Base-by-base conservation (phyloP, 495 filamentous ascomycete species). In the Aspergillus funiculosus region DNA sequence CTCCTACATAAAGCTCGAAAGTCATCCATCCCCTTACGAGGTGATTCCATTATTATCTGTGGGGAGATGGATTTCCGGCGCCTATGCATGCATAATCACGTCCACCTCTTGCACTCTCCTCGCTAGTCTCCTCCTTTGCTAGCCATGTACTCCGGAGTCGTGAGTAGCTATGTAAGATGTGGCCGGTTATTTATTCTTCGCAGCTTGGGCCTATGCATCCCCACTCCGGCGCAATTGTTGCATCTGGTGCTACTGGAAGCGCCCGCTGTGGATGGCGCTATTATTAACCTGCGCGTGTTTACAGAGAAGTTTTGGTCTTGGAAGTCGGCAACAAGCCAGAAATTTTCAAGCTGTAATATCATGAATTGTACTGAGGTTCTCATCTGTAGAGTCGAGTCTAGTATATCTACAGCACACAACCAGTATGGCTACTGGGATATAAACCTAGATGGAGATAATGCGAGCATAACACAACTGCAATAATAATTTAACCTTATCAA, bases 171-270 rank as follows among this genome's bases (percentile, higher is more conserved):
- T 35, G 18, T 20, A 21, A n/a, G 11, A 18, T 18, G 17, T 17
- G 25, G 31, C 21, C 26, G 22, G 27, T 21, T 17, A 41, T 18
- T 25, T 14, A 34, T 21, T 19, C 29, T 22, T 13, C 18, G 18
- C 32, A 26, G 26, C 32, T 38, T 37, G 24, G 15, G 17, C 10
- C 32, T 34, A 19, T 20, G 18, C 31, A 27, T 28, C 22, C 38
- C 46, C 46, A 42, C 46, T 38, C 39, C 39, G 39, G 32, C 47
- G 46, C 46, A 41, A 48, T 32, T 39, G 30, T 39, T 34, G 35
- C 32, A 35, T 36, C 31, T 11, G 35, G 42, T 31, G 19, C 42
- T 26, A 24, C 14, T 39, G 30, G n/a, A 37, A 43, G 46, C 38
- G 39, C 46, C 46, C 39, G 31, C 36, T 14, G 27, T 34, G 19